Conservation (phyloP, 371 early-diverging fungal species). For the Quaeritorhiza haematococci region DNA sequence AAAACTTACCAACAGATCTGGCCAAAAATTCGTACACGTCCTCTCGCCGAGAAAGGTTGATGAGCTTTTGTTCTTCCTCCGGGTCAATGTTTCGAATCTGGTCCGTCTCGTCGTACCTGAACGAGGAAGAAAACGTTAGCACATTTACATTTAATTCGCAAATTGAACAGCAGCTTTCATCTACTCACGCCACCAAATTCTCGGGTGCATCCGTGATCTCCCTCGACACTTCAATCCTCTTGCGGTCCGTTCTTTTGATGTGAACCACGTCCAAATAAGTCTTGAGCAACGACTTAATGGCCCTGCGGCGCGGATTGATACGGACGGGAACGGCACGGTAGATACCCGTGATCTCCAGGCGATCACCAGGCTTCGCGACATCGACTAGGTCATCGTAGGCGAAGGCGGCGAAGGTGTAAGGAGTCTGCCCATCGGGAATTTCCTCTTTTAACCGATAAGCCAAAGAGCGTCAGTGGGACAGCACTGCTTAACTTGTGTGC, state of each 20-base stretch:
- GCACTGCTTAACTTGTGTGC: background rate
- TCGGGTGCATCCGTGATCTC: too few relatives aligned
- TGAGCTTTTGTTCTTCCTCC: conserved; percentile 61
- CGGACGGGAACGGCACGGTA: conserved; percentile 96
- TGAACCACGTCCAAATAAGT: conserved; percentile 97
- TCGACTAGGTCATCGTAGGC: conserved; percentile 96
- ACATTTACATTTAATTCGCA: too few relatives aligned
- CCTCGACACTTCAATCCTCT: conserved; percentile 61
- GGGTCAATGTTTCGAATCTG: conserved; percentile 52
- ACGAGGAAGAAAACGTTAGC: too few relatives aligned
- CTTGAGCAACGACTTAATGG: conserved; percentile 91
- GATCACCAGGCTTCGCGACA: conserved; percentile 94
- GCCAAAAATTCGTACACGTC: conserved; percentile 79
- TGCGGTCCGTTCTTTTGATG: conserved; percentile 73
- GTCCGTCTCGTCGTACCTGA: conserved; percentile 62
- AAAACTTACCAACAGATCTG: conserved; percentile 62
- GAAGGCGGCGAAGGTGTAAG: conserved; percentile 92
- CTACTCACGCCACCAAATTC: too few relatives aligned
- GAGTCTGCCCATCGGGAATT: conserved; percentile 98
- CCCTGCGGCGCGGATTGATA: conserved; percentile 86
- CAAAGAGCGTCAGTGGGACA: too few relatives aligned
- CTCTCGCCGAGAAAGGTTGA: conserved; percentile 52
- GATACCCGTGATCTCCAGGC: conserved; percentile 92
- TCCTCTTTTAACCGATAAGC: conserved; percentile 58
- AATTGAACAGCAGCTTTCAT: too few relatives aligned